These are phyloP conservation scores for Nyssa sinensis DNA, from an alignment of 148 eudicot species.

Conservation along the genomic window DNA sequence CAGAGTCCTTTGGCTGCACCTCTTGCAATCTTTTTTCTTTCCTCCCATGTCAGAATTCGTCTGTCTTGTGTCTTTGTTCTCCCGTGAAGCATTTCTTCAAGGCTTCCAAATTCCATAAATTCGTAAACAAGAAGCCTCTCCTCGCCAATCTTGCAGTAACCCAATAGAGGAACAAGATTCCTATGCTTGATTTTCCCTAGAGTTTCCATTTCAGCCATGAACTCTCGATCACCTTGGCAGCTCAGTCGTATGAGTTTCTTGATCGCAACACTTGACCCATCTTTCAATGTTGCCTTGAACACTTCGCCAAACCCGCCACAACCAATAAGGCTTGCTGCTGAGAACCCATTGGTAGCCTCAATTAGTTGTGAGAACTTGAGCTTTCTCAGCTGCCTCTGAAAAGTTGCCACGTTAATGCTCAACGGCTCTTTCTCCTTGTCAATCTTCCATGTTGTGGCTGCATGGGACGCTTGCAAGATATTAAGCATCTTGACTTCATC, in stretches of 20 bases:
- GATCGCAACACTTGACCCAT: conserved; percentile 92
- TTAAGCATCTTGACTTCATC: conserved; percentile 74
- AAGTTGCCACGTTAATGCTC: conserved; percentile 96
- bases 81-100: conserved; percentile 88
- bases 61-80: conserved; percentile 39
- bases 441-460: conserved; percentile 92
- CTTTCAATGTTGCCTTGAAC: conserved; percentile 86
- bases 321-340: conserved; percentile 87
- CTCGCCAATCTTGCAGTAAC: conserved; percentile 91
- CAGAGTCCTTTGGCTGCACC: conserved; percentile 94
- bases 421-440: conserved; percentile 92
- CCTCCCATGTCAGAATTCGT: conserved; percentile 74
- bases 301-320: conserved; percentile 97
- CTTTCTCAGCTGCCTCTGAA: conserved; percentile 77
- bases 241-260: conserved; percentile 83
- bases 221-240: conserved; percentile 90
- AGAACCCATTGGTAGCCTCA: conserved; percentile 94
- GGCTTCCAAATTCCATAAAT: conserved; percentile 84
- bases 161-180: conserved; percentile 86
- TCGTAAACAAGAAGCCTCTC: conserved; percentile 91
- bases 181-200: conserved; percentile 88
- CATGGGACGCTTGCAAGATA: conserved; percentile 56
- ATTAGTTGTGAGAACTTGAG: conserved; percentile 89
- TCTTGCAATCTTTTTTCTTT: conserved; percentile 82
- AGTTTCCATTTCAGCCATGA: conserved; percentile 99